Conservation (phyloP, 2,329 filamentous ascomycete genomes). For the Trichophyton mentagrophytes region DNA sequence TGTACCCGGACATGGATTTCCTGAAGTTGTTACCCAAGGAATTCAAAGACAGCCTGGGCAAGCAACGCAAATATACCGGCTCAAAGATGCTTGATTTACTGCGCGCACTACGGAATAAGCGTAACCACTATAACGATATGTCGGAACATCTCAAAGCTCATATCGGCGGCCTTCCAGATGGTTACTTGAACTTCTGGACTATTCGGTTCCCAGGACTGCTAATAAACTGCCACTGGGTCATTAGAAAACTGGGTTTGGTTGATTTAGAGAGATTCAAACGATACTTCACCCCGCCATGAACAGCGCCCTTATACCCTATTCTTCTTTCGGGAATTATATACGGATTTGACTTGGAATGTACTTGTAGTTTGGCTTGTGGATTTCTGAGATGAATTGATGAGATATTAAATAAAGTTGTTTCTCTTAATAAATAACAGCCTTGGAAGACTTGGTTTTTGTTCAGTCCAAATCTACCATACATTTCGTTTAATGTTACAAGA, state of each 20-base stretch:
- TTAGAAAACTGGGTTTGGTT: slow-evolving; percentile 51
- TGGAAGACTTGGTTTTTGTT: not conserved
- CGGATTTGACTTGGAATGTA: not conserved
- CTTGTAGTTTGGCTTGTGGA: not conserved
- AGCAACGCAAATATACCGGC: slow-evolving; percentile 90
- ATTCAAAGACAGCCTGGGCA: slow-evolving; percentile 81
- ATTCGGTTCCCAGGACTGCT: slow-evolving; percentile 64
- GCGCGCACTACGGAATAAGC: slow-evolving; percentile 84
- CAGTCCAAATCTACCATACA: no score
- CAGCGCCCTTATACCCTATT: not conserved
- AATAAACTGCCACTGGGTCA: slow-evolving; percentile 64
- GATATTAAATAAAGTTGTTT: not conserved
- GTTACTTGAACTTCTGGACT: slow-evolving; percentile 77
- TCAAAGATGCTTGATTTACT: slow-evolving; percentile 71
- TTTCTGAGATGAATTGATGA: not conserved
- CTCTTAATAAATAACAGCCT: not conserved
- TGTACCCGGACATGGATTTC: slow-evolving; percentile 58
- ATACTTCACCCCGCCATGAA: slow-evolving; percentile 28
- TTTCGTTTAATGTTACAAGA: no score
- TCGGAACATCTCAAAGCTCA: slow-evolving; percentile 58
- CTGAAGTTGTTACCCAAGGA: slow-evolving; percentile 59
- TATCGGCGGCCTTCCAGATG: slow-evolving; percentile 64
- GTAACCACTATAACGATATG: slow-evolving; percentile 97
- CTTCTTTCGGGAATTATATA: not conserved
- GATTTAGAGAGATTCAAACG: slow-evolving; percentile 30